A percentile compares a stretch with the other conserved stretches of the same genome.
Conservation (phyloP, 331 rosid species). For the Saraca asoca region DNA sequence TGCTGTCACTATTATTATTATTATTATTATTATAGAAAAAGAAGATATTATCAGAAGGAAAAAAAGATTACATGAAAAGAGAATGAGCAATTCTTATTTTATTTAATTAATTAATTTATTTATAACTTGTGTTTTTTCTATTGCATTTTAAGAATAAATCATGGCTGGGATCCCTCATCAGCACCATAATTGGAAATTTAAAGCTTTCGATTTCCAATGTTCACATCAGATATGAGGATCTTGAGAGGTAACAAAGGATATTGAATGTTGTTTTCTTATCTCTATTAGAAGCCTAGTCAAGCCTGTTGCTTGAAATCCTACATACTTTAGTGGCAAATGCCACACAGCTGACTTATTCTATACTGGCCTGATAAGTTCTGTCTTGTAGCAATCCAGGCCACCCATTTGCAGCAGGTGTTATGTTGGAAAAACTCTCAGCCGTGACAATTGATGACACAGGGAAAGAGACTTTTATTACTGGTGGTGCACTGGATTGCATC, state of each 20-base stretch:
- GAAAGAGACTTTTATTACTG: conserved; percentile 85
- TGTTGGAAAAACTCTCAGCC: conserved; percentile 85
- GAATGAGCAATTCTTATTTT: conserved; percentile 2
- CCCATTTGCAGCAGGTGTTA: conserved; percentile 92
- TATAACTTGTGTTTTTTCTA: conserved; percentile 30
- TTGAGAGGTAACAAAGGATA: conserved; percentile 69
- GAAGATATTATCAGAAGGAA: too few relatives aligned
- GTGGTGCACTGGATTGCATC: conserved; percentile 75
- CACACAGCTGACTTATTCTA: conserved; percentile 16
- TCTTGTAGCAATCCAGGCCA: conserved; percentile 89
- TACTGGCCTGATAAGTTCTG: conserved; percentile 38
- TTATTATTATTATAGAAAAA: too few relatives aligned
- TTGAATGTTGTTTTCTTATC: conserved; percentile 2
- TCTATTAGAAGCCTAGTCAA: background rate
- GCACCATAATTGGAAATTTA: conserved; percentile 89
- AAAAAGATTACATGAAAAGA: too few relatives aligned
- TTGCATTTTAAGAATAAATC: conserved; percentile 68
- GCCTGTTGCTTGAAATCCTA: background rate
- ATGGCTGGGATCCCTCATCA: conserved; percentile 94
- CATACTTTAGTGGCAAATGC: conserved; percentile 8
- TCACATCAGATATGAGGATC: conserved; percentile 94
- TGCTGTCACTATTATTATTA: too few relatives aligned
- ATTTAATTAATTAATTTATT: conserved; percentile 29
- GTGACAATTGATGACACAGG: conserved; percentile 84
- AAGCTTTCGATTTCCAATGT: conserved; percentile 90